phyloP scores from a whole-genome alignment of 1,284 basidiomycete genomes.

The Ceratobasidium sp. region DNA sequence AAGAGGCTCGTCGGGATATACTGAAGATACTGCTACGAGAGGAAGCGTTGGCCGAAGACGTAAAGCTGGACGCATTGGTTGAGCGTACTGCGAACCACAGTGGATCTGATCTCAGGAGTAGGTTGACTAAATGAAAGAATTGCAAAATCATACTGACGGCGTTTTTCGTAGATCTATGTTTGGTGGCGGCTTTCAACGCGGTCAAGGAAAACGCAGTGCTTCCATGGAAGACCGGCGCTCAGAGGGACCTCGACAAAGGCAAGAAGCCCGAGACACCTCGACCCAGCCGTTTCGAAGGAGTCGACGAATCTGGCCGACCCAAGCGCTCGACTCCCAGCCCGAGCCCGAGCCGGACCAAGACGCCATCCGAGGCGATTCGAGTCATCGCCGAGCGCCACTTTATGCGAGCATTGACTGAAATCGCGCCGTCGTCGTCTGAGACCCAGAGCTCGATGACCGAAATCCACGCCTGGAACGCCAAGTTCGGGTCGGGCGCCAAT shows the following conservation, averaged over 20 bases:
- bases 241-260: not conserved
- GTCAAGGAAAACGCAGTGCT: constrained; percentile 85
- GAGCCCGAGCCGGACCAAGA: constrained; percentile 50
- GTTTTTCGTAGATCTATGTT: constrained; percentile 78
- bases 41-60: constrained; percentile 75
- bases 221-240: constrained; percentile 68
- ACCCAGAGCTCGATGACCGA: constrained; percentile 81
- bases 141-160: constrained; percentile 24
- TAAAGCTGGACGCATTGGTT: constrained; percentile 75
- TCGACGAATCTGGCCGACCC: not conserved
- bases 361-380: constrained; percentile 54
- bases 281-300: not conserved
- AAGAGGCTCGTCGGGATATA: constrained; percentile 80
- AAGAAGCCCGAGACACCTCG: not conserved
- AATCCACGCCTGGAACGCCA: constrained; percentile 90
- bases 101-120: constrained; percentile 92
- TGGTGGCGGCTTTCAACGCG: constrained; percentile 87
- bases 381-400: constrained; percentile 76
- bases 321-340: not conserved
- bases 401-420: constrained; percentile 83
- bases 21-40: constrained; percentile 86
- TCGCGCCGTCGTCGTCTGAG: constrained; percentile 87
- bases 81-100: constrained; percentile 87
- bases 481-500: constrained; percentile 77
- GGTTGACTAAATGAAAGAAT: constrained; percentile 55